Conservation (phyloP, 371 early-diverging fungal species). For the Gilbertella persicaria region DNA sequence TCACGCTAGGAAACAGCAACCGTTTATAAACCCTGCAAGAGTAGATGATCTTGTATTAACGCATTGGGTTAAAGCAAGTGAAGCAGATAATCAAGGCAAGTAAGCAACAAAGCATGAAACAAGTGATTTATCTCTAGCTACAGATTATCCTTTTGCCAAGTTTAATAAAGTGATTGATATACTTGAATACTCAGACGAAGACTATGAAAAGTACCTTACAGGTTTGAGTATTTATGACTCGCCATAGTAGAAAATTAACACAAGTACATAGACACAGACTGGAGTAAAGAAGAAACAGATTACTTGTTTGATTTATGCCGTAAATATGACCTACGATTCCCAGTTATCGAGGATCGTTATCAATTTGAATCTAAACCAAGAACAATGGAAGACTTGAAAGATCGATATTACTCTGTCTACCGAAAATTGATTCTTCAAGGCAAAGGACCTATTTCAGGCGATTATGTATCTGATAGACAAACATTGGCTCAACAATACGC, state of each 20-base stretch:
- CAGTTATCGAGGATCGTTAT: slow-evolving; percentile 85
- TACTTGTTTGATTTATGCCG: slow-evolving; percentile 78
- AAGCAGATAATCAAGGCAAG: slow-evolving; percentile 27
- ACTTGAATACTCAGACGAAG: slow-evolving; percentile 68
- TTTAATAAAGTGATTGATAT: slow-evolving; percentile 69
- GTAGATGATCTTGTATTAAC: slow-evolving; percentile 68
- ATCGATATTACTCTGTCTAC: slow-evolving; percentile 72
- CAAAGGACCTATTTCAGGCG: slow-evolving; percentile 35
- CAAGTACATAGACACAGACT: slow-evolving; percentile 58
- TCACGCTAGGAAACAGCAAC: slow-evolving; percentile 61
- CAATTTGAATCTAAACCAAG: slow-evolving; percentile 38
- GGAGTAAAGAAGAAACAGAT: slow-evolving; percentile 87
- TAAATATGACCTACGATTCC: slow-evolving; percentile 79
- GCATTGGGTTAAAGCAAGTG: slow-evolving; percentile 75
- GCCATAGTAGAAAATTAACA: neutral
- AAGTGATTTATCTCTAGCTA: neutral
- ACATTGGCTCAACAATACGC: slow-evolving; percentile 42
- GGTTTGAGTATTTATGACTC: slow-evolving; percentile 12
- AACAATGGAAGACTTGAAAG: slow-evolving; percentile 73
- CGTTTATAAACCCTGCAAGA: slow-evolving; percentile 80
- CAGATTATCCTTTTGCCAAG: slow-evolving; percentile 66
- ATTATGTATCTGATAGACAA: slow-evolving; percentile 34
- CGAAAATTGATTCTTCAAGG: slow-evolving; percentile 52
- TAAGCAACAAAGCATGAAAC: neutral
- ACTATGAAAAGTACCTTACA: slow-evolving; percentile 63